Percentiles rank a stretch among this genome's conserved stretches.
Conservation (phyloP, 495 filamentous ascomycete genomes). For the Astrocystis sublimbata region DNA sequence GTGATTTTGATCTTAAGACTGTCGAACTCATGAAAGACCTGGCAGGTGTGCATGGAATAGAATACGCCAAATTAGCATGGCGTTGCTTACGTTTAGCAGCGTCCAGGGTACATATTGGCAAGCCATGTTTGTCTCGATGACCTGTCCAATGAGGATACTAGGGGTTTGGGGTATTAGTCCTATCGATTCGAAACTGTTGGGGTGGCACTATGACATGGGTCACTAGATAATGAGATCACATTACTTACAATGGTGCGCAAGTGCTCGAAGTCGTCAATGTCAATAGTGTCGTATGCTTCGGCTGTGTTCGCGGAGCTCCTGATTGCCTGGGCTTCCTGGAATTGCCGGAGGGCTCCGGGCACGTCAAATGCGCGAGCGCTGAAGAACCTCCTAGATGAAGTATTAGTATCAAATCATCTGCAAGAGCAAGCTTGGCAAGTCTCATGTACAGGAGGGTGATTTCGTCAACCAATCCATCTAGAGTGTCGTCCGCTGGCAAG, state of each 20-base stretch:
- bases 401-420: not conserved
- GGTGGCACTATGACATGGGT: not conserved
- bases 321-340: conserved; percentile 12
- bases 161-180: not conserved
- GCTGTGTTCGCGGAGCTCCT: not conserved
- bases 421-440: not conserved
- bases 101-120: conserved; percentile 11
- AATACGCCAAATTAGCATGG: not conserved
- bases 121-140: conserved; percentile 4
- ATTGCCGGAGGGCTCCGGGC: not conserved
- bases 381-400: not conserved
- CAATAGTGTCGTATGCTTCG: conserved; percentile 5
- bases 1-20: too few species aligned
- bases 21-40: not conserved
- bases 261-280: conserved; percentile 13
- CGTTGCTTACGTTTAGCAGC: not conserved
- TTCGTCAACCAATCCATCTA: conserved; percentile 12
- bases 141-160: conserved; percentile 16
- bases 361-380: conserved; percentile 11
- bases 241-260: conserved; percentile 3
- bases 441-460: not conserved
- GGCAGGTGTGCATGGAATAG: not conserved
- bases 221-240: not conserved
- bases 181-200: not conserved
- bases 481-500: not conserved